A percentile compares a stretch with the other conserved stretches of the same genome.
phyloP scores from a whole-genome alignment of 805 yeast genomes.

The Lipomyces anomalus region DNA sequence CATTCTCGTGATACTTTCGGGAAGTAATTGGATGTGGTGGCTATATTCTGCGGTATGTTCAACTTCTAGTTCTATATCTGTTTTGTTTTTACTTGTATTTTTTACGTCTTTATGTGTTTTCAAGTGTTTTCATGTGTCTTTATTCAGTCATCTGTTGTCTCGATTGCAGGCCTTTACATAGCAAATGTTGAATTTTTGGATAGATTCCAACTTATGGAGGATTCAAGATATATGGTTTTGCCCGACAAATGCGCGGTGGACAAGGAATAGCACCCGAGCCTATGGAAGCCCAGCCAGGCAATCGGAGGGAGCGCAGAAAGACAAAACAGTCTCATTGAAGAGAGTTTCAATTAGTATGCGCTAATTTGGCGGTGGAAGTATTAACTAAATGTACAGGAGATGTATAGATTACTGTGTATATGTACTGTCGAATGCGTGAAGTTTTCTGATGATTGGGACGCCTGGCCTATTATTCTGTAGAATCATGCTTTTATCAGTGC shows the following conservation, averaged over 20 bases:
- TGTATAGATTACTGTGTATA: neutral
- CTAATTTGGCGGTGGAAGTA: no score
- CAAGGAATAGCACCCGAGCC: constrained; percentile 10
- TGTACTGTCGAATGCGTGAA: neutral
- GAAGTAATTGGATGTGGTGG: constrained; percentile 58
- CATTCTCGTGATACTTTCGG: constrained; percentile 47
- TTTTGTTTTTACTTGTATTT: no score
- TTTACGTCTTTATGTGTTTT: no score
- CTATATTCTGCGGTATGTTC: constrained; percentile 37
- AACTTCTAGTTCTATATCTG: no score
- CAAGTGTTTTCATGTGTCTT: no score
- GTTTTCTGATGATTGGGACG: neutral
- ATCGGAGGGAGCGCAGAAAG: neutral
- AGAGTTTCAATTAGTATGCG: neutral
- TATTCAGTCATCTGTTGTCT: no score
- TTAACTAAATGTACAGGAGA: neutral
- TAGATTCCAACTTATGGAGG: constrained; percentile 48
- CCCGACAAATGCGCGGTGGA: constrained; percentile 31
- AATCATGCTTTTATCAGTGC: neutral
- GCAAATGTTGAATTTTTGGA: constrained; percentile 13
- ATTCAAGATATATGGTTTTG: constrained; percentile 42
- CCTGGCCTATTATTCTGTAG: neutral
- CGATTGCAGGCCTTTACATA: no score
- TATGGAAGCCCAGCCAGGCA: neutral
- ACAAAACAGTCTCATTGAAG: neutral